Conservation (phyloP, 2,329 filamentous ascomycete species). For the Chaetothyriales sp. region DNA sequence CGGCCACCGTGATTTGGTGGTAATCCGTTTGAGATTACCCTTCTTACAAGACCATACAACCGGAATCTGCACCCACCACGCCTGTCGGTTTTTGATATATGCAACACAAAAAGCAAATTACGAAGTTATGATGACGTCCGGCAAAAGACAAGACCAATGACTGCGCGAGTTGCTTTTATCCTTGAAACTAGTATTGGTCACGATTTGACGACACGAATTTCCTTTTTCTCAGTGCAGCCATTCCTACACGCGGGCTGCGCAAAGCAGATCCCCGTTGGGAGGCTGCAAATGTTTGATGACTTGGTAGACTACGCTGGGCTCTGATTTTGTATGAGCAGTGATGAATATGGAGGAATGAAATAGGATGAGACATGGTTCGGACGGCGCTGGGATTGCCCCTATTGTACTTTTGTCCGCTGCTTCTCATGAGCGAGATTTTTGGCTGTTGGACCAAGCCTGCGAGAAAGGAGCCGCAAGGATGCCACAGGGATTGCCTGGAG, state of each 20-base stretch:
- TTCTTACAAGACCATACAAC: conserved; percentile 1
- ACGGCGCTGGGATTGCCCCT: not conserved
- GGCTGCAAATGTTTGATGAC: not conserved
- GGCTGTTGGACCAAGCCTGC: not conserved
- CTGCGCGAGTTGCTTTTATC: not conserved
- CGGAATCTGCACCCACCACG: conserved; percentile 1
- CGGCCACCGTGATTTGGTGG: conserved; percentile 1
- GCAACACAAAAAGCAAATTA: conserved; percentile 10
- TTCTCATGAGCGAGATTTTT: not conserved
- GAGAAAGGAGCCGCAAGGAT: not conserved
- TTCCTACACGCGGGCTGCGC: not conserved
- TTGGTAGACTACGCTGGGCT: not conserved
- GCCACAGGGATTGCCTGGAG: too few species aligned
- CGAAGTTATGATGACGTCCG: conserved; percentile 14
- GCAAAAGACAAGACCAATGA: conserved; percentile 15
- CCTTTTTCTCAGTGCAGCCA: conserved; percentile 3
- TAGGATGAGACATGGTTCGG: conserved; percentile 6
- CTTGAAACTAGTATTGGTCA: conserved; percentile 5
- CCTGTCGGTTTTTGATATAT: conserved; percentile 1
- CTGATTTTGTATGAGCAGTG: conserved; percentile 13
- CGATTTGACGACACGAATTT: conserved; percentile 18
- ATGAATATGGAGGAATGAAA: conserved; percentile 14
- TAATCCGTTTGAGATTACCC: conserved; percentile 1
- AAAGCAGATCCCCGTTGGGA: not conserved
- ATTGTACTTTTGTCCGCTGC: not conserved